Base-by-base conservation (phyloP, 768 basidiomycete species). In the Rhodocollybia butyracea region DNA sequence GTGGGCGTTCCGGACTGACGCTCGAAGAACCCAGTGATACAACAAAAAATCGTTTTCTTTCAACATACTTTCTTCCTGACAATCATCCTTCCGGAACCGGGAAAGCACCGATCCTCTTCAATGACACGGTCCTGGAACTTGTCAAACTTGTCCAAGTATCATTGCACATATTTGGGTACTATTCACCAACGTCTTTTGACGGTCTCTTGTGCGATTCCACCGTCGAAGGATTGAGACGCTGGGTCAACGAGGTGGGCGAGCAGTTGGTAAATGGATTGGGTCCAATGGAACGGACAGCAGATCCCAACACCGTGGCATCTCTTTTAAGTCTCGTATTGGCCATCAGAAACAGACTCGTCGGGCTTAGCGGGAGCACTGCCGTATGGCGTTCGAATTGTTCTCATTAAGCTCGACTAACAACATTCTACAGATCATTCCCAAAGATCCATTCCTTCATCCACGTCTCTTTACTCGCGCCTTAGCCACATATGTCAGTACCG, bases 21-120 rank as follows among this genome's bases (percentile, higher is more conserved):
- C 81, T 94, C 30, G 84, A 91, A 60, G 84, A 89, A 60, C 86
- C 90, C 58, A 91, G 88, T 59, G 88, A 93, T 58, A 76, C 87
- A 0, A 90, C 90, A 1, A 89, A 89, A 63, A 87, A 89, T 56
- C 84, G 89, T 39, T 93, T 93, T 73, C 78, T 84, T 36, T 80
- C 82, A 30, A 80, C 82, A 34, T 93, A 89, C 65, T 78, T 79
- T 60, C 72, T 92, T 46, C 68, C 72, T 54, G 30, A 59, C 40
- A 48, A 50, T 57, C 48, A 50, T 22, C 48, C 27, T 17, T 5
- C n/a, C 13, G 48, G 48, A 17, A 17, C 24, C 21, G 48, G n/a
- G 21, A 56, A 66, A 45, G 19, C 65, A 42, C 58, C 53, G 55
- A 51, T 65, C 13, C 64, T 77, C 19, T 92, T 93, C 71, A 78